Conservation (phyloP, 116 monocot genomes). For the Cymodocea nodosa region DNA sequence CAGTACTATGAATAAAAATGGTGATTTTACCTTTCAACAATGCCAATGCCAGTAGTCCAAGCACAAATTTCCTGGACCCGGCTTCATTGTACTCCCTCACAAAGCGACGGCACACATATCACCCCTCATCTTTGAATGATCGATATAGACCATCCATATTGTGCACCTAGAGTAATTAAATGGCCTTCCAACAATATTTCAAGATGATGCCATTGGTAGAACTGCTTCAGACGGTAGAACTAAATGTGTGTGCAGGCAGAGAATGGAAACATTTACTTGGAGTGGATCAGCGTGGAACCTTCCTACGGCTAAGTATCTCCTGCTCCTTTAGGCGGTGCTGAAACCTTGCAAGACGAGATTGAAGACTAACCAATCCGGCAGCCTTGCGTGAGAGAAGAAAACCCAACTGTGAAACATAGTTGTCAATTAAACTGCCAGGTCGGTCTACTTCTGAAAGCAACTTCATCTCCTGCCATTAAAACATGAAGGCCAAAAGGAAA, state of each 20-base stretch:
- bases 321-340: constrained; percentile 88
- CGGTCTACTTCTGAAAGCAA: constrained; percentile 75
- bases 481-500: not conserved
- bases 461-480: constrained; percentile 73
- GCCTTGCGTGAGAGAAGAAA: constrained; percentile 86
- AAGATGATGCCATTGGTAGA: no score
- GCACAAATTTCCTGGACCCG: not conserved
- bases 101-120: no score
- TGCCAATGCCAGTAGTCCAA: not conserved
- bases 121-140: no score
- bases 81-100: not conserved
- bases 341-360: constrained; percentile 70
- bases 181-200: no score
- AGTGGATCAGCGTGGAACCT: constrained; percentile 28
- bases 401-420: constrained; percentile 60
- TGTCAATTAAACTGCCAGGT: constrained; percentile 81
- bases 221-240: no score
- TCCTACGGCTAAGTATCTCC: constrained; percentile 78
- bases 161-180: no score
- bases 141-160: no score
- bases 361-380: constrained; percentile 79
- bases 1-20: not conserved
- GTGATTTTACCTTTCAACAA: constrained; percentile 2
- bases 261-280: not conserved
- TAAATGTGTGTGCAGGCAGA: no score